phyloP scores from a whole-genome alignment of 495 filamentous ascomycete species.

The Chaetomidium leptoderma region DNA sequence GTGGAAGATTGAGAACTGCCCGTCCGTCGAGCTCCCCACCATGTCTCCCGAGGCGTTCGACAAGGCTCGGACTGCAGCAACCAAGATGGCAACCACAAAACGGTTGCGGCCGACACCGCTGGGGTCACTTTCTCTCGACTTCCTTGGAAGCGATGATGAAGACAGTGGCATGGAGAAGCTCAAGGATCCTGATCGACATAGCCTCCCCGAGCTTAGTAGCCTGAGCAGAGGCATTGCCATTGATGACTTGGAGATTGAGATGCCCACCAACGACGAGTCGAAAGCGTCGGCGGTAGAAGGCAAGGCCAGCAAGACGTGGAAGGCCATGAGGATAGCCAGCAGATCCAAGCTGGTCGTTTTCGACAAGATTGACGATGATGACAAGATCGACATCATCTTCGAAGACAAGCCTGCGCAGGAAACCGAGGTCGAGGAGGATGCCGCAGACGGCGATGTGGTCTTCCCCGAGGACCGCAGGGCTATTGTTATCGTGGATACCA shows the following conservation, averaged over 20 bases:
- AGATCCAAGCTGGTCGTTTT: slow-evolving; percentile 68
- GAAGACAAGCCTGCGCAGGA: slow-evolving; percentile 35
- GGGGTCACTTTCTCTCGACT: slow-evolving; percentile 68
- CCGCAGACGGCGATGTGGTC: slow-evolving; percentile 26
- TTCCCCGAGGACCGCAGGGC: slow-evolving; percentile 42
- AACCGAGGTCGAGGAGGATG: slow-evolving; percentile 21
- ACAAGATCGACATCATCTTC: slow-evolving; percentile 56
- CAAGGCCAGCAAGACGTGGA: slow-evolving; percentile 85
- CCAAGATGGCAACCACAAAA: slow-evolving; percentile 61
- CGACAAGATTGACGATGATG: slow-evolving; percentile 79
- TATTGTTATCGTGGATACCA: slow-evolving; percentile 45
- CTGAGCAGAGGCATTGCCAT: slow-evolving; percentile 59
- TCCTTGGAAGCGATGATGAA: slow-evolving; percentile 61
- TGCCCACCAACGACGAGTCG: slow-evolving; percentile 65
- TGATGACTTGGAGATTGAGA: slow-evolving; percentile 78
- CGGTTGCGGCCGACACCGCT: slow-evolving; percentile 61
- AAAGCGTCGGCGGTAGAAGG: slow-evolving; percentile 59
- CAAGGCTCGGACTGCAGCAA: slow-evolving; percentile 59
- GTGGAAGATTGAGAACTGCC: slow-evolving; percentile 94
- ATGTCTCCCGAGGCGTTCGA: slow-evolving; percentile 61
- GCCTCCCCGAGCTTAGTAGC: slow-evolving; percentile 41
- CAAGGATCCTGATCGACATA: slow-evolving; percentile 43
- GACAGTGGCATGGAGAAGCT: slow-evolving; percentile 45
- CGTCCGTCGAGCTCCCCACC: slow-evolving; percentile 70
- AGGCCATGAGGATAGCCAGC: slow-evolving; percentile 72